phyloP scores from a whole-genome alignment of 495 filamentous ascomycete genomes.

The Aspergillus cavernicola region DNA sequence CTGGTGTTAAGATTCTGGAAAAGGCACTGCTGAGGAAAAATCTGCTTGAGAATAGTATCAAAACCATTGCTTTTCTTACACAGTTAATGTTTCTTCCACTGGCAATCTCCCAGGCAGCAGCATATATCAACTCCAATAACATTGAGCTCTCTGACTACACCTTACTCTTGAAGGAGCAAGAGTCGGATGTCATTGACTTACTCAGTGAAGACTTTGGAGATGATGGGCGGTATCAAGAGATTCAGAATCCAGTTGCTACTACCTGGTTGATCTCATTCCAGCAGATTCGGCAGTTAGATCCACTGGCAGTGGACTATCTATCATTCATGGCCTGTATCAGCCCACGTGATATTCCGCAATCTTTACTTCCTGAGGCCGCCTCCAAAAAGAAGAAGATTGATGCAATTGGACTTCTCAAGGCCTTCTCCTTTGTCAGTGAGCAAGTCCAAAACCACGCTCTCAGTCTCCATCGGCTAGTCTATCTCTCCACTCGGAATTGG shows the following conservation, averaged over 20 bases:
- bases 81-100: neutral
- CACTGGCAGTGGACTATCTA: conserved; percentile 34
- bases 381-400: conserved; percentile 11
- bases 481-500: conserved; percentile 24
- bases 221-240: conserved; percentile 26
- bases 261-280: conserved; percentile 55
- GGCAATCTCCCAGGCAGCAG: conserved; percentile 1
- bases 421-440: conserved; percentile 21
- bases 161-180: conserved; percentile 35
- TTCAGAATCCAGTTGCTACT: conserved; percentile 49
- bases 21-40: neutral
- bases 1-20: neutral
- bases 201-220: conserved; percentile 52
- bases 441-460: conserved; percentile 1
- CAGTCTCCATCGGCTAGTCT: conserved; percentile 21
- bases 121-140: conserved; percentile 1
- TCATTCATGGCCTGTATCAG: conserved; percentile 28
- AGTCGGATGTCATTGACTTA: conserved; percentile 36
- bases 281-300: conserved; percentile 35
- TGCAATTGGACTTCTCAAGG: conserved; percentile 22
- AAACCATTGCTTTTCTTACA: conserved; percentile 18
- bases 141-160: conserved; percentile 37
- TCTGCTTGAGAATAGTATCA: conserved; percentile 13
- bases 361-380: conserved; percentile 12
- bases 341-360: conserved; percentile 28